Evolutionary conservation across 2,329 filamentous ascomycete genomes (phyloP).

Genomic region (Podosphaera fusca): DNA sequence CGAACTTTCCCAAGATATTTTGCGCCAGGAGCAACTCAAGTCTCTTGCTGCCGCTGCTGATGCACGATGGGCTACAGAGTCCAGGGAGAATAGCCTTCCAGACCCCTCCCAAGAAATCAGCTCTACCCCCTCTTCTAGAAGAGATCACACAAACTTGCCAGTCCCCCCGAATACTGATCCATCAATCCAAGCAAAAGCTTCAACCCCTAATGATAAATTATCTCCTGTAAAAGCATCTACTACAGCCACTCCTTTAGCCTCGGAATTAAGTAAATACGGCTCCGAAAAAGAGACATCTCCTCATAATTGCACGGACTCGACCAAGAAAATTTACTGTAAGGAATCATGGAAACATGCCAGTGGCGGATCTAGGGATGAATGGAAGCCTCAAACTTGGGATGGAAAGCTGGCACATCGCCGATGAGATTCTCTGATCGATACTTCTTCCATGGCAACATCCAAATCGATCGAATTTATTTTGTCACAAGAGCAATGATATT

Average conservation of each 20-base stretch:
- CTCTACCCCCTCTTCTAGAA: neutral
- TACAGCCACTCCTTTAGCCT: no score
- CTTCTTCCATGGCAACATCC: no score
- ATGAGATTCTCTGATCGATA: no score
- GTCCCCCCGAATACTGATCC: neutral
- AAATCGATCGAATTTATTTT: no score
- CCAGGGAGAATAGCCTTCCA: slow-evolving; percentile 23
- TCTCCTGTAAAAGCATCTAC: neutral
- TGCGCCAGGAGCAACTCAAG: slow-evolving; percentile 29
- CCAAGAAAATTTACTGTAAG: neutral
- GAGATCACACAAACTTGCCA: neutral
- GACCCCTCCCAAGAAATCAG: slow-evolving; percentile 2
- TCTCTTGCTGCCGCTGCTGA: slow-evolving; percentile 36
- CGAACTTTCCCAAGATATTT: slow-evolving; percentile 31
- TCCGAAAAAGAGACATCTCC: neutral
- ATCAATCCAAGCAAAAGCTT: neutral
- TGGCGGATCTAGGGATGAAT: slow-evolving; percentile 31
- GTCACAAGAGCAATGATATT: no score
- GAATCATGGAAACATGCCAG: slow-evolving; percentile 32
- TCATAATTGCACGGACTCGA: neutral
- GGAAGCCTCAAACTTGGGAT: slow-evolving; percentile 32
- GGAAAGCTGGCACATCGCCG: neutral
- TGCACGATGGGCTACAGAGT: slow-evolving; percentile 38
- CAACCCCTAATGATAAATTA: neutral
- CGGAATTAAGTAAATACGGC: neutral